These are phyloP conservation scores for Nymphaea colorata DNA, from an alignment of 164 flowering plant species.

Conservation along the genomic window DNA sequence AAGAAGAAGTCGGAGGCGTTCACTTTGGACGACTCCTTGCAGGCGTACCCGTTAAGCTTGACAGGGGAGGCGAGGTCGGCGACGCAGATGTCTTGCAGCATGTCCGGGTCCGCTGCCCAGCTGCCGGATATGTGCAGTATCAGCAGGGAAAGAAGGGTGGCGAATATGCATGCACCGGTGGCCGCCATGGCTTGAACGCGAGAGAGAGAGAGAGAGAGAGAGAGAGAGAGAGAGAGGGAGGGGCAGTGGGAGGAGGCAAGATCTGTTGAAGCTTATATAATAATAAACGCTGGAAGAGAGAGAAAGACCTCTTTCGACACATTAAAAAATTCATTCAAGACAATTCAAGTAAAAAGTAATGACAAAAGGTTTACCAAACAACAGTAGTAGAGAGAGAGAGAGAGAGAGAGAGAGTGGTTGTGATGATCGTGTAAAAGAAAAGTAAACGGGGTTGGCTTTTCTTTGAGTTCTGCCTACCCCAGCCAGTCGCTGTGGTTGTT, in stretches of 20 bases:
- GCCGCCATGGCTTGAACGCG: not conserved
- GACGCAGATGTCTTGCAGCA: conserved; percentile 58
- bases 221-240: no score
- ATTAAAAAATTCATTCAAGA: no score
- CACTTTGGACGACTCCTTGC: conserved; percentile 9
- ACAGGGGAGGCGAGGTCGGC: conserved; percentile 30
- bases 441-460: not conserved
- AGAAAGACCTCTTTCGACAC: no score
- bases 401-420: not conserved
- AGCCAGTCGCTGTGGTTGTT: no score
- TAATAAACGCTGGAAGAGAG: no score
- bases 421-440: not conserved
- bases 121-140: conserved; percentile 12
- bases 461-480: no score
- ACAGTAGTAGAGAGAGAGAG: not conserved
- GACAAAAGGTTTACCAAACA: not conserved
- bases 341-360: no score
- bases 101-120: conserved; percentile 36
- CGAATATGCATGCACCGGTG: not conserved
- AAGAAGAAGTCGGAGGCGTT: conserved; percentile 16
- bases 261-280: no score
- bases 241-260: no score
- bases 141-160: conserved; percentile 1
- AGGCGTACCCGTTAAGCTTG: conserved; percentile 10
- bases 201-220: no score